Conservation (phyloP, 805 yeast species). For the Yamadazyma ubonensis region DNA sequence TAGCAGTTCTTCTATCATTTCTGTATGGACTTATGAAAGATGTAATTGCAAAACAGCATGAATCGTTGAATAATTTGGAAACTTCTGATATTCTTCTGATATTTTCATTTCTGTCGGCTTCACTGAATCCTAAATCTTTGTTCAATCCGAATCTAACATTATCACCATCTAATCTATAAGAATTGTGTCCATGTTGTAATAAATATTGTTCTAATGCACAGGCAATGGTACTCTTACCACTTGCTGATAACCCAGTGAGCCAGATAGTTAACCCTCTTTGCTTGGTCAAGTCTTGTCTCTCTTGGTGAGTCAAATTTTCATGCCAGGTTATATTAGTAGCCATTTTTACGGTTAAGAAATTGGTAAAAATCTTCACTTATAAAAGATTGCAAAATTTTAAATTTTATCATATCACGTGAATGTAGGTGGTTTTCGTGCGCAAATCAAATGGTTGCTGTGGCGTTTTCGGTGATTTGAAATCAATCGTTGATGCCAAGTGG, state of each 20-base stretch:
- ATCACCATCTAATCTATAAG: constrained; percentile 93
- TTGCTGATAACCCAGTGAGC: constrained; percentile 94
- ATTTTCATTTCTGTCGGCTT: constrained; percentile 89
- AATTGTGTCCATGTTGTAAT: constrained; percentile 62
- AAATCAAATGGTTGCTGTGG: constrained; percentile 1
- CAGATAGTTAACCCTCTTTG: constrained; percentile 91
- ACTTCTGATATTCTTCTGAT: constrained; percentile 95
- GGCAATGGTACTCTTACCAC: constrained; percentile 93
- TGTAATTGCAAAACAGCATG: constrained; percentile 84
- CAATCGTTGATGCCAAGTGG: too few relatives aligned
- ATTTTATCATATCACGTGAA: constrained; percentile 14
- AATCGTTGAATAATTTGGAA: constrained; percentile 88
- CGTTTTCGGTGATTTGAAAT: too few relatives aligned
- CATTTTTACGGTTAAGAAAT: constrained; percentile 46
- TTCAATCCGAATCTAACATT: constrained; percentile 92
- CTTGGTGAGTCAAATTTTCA: constrained; percentile 78
- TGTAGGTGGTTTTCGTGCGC: neutral
- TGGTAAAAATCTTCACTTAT: neutral
- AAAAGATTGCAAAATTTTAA: constrained; percentile 7
- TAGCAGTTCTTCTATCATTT: constrained; percentile 79
- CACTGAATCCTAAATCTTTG: constrained; percentile 92
- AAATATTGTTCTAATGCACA: constrained; percentile 87
- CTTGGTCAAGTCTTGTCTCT: constrained; percentile 67
- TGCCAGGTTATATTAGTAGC: constrained; percentile 98
- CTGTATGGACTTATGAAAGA: constrained; percentile 92